Percentiles rank a stretch among this genome's conserved stretches.
Evolutionary conservation across 2,329 filamentous ascomycete genomes (phyloP).

Genomic region (Aspergillus udagawae): DNA sequence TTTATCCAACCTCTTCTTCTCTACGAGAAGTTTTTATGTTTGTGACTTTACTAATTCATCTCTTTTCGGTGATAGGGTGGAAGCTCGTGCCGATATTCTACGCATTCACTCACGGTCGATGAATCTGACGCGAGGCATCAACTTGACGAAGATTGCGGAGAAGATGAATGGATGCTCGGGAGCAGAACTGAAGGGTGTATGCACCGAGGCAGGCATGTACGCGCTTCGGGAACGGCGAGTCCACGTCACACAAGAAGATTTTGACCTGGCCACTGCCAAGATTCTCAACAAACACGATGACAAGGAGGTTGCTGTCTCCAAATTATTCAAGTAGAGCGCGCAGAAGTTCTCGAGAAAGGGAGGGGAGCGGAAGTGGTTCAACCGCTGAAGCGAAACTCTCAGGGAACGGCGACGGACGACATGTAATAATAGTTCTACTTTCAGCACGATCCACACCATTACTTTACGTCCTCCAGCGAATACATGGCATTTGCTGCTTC

Average conservation of each 20-base stretch:
- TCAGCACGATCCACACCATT: neutral
- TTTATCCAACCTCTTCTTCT: neutral
- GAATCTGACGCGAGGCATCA: slow-evolving; percentile 97
- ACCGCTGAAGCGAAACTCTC: neutral
- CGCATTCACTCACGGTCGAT: slow-evolving; percentile 97
- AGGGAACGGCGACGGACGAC: neutral
- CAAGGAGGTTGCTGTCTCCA: slow-evolving; percentile 63
- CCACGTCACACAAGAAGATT: slow-evolving; percentile 98
- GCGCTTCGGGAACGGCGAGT: slow-evolving; percentile 91
- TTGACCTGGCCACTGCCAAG: slow-evolving; percentile 97
- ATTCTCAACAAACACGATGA: slow-evolving; percentile 99
- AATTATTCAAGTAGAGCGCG: slow-evolving; percentile 32
- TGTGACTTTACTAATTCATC: slow-evolving; percentile 15
- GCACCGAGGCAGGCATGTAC: slow-evolving; percentile 98
- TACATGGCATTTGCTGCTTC: neutral
- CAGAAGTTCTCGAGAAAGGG: neutral
- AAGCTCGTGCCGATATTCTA: slow-evolving; percentile 94
- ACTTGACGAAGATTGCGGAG: slow-evolving; percentile 96
- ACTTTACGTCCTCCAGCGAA: neutral
- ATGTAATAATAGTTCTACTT: neutral
- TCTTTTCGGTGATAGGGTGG: slow-evolving; percentile 51
- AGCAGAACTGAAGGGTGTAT: slow-evolving; percentile 96
- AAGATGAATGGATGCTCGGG: slow-evolving; percentile 99
- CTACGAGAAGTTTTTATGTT: neutral
- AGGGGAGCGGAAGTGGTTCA: neutral